phyloP scores from a whole-genome alignment of 345 rosid genomes.

The Brassica nigra region DNA sequence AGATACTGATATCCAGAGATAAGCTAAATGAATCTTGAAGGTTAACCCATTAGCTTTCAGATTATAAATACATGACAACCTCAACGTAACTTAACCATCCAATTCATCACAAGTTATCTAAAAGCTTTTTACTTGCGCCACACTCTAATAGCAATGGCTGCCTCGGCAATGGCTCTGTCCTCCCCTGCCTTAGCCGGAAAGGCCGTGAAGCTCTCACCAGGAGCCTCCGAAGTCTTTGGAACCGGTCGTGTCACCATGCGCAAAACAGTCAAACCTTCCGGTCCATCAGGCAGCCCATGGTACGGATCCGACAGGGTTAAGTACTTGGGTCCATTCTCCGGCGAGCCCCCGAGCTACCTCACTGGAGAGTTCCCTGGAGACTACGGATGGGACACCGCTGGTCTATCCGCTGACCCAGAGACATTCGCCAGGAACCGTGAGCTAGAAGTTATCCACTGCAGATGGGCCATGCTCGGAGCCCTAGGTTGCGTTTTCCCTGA shows the following conservation, averaged over 20 bases:
- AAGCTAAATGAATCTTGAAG: not conserved
- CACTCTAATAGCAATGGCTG: constrained; percentile 36
- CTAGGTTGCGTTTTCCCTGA: constrained; percentile 80
- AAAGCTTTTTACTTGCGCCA: constrained; percentile 11
- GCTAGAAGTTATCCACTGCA: constrained; percentile 78
- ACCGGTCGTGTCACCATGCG: constrained; percentile 41
- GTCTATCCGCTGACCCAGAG: constrained; percentile 87
- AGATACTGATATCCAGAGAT: not conserved
- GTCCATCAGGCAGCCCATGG: constrained; percentile 57
- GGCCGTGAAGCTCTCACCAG: constrained; percentile 33
- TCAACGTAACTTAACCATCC: constrained; percentile 4
- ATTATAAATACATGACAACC: constrained; percentile 10
- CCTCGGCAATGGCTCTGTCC: constrained; percentile 45
- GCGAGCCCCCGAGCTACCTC: constrained; percentile 73
- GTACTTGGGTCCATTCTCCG: constrained; percentile 85
- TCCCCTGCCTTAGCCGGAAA: constrained; percentile 42
- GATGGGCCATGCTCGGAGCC: constrained; percentile 90
- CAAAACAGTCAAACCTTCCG: constrained; percentile 39
- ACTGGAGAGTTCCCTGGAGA: constrained; percentile 73
- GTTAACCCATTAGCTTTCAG: not conserved
- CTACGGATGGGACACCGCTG: constrained; percentile 57
- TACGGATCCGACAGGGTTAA: constrained; percentile 75
- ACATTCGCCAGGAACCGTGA: constrained; percentile 88
- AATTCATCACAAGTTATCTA: constrained; percentile 17
- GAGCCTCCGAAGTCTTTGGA: constrained; percentile 32